Evolutionary conservation across 106 monocot genomes (phyloP), one percentile per base, ranked within the genome.

Genomic region (Acorus calamus): DNA sequence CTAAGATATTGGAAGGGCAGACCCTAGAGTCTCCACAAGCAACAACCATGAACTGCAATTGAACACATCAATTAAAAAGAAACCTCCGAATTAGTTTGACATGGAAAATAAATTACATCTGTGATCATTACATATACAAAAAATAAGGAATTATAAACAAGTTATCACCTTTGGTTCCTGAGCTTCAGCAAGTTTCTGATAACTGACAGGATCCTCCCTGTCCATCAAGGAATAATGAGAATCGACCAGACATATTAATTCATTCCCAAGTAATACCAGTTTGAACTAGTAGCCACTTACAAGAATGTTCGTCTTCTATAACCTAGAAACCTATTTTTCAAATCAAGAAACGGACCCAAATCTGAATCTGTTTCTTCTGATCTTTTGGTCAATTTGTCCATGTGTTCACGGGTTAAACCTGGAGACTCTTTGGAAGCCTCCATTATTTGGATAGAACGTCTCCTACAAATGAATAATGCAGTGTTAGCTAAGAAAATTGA

Each of bases 21-120:
- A 96, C 96, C 77, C 96, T 87, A 8, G 96, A 96, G 75, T 96
- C 96, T 59, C 82, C 86, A 76, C 96, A 96, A 68, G 96, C 90
- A 84, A 96, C 75, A 14, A 96, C 89, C 86, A 91, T 83, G 67
- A 90, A 96, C 96, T 96, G 84, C 78, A 88, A 4, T 69, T 49
- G 57, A 80, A 65, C 65, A 2, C 42, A 71, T 41, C 52, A 69
- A 41, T 44, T 61, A 45, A 44, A 42, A 57, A n/a, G 7, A 59
- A 70, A 62, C 10, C 44, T 46, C 12, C 28, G 14, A 8, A 67
- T 6, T 52, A 28, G 53, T 41, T 46, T 11, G 10, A 11, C 13
- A 8, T 11, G 7, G 9, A 46, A 47, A 54, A 10, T 41, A 46
- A 55, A 58, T 48, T 49, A 4, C 44, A 4, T 9, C 3, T 42